Conservation (phyloP, 2,329 filamentous ascomycete species). For the Nannizziopsis barbatae region DNA sequence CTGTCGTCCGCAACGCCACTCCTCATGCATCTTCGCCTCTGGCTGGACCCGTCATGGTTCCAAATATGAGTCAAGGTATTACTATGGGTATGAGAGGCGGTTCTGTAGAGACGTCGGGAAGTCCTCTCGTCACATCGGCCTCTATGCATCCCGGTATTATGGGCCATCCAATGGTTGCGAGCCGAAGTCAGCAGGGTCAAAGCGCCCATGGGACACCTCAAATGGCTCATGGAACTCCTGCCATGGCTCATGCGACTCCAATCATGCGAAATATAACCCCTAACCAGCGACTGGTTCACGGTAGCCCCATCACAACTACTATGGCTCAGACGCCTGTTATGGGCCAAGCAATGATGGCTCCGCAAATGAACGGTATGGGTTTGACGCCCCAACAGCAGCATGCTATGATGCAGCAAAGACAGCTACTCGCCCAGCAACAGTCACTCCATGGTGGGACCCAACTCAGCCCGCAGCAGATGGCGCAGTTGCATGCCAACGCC, state of each 20-base stretch:
- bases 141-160: slow-evolving; percentile 38
- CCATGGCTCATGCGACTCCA: slow-evolving; percentile 38
- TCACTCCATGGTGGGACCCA: slow-evolving; percentile 22
- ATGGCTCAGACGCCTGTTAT: slow-evolving; percentile 37
- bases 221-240: slow-evolving; percentile 37
- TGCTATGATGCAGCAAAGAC: slow-evolving; percentile 19
- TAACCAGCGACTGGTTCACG: slow-evolving; percentile 37
- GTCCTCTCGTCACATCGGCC: slow-evolving; percentile 36
- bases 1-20: slow-evolving; percentile 38
- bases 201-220: slow-evolving; percentile 40
- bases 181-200: slow-evolving; percentile 36
- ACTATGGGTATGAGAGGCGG: slow-evolving; percentile 35
- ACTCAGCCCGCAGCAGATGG: slow-evolving; percentile 15
- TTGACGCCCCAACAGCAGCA: slow-evolving; percentile 32
- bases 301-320: slow-evolving; percentile 34
- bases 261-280: slow-evolving; percentile 39
- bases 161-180: slow-evolving; percentile 36
- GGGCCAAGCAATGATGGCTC: slow-evolving; percentile 34
- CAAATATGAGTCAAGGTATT: slow-evolving; percentile 29
- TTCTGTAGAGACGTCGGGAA: slow-evolving; percentile 38
- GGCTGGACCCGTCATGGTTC: slow-evolving; percentile 29
- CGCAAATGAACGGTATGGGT: slow-evolving; percentile 30
- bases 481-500: slow-evolving; percentile 14
- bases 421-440: slow-evolving; percentile 26
- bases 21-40: slow-evolving; percentile 39